Evolutionary conservation across 192 early-diverging fungal genomes (phyloP).

Genomic region (Entomortierella chlamydospora): DNA sequence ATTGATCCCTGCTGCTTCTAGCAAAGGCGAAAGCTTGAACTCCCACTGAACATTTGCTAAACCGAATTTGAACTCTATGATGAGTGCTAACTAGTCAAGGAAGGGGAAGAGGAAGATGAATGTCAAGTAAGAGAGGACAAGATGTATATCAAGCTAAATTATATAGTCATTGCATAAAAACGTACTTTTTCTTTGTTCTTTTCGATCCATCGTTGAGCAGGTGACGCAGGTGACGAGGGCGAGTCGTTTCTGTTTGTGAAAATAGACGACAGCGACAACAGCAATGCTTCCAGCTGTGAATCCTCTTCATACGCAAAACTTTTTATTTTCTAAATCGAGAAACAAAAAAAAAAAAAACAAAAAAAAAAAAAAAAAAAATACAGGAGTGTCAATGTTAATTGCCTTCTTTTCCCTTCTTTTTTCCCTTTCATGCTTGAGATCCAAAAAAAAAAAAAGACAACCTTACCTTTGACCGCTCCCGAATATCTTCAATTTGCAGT

Average conservation of each 20-base stretch:
- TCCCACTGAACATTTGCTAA: constrained; percentile 41
- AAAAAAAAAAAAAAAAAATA: background rate
- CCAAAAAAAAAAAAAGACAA: background rate
- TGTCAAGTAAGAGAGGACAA: background rate
- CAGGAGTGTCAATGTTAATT: too few relatives aligned
- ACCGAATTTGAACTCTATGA: constrained; percentile 38
- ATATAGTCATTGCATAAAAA: too few relatives aligned
- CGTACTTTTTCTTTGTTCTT: constrained; percentile 19
- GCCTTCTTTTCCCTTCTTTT: too few relatives aligned
- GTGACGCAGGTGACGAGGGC: background rate
- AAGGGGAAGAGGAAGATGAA: background rate
- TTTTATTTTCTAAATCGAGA: constrained; percentile 13
- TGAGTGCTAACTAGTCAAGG: background rate
- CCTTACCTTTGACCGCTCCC: constrained; percentile 32
- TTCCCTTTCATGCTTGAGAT: too few relatives aligned
- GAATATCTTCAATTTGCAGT: constrained; percentile 26
- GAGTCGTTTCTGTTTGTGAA: constrained; percentile 6
- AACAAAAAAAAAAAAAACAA: background rate
- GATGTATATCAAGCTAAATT: too few relatives aligned
- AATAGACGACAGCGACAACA: constrained; percentile 29
- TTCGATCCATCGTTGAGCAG: constrained; percentile 8
- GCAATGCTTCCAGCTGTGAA: constrained; percentile 37
- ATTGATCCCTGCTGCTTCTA: background rate
- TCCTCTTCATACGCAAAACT: constrained; percentile 53
- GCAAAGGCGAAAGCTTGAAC: constrained; percentile 35